Conservation (phyloP, 306 rosid species). For the Ziziphus jujuba region DNA sequence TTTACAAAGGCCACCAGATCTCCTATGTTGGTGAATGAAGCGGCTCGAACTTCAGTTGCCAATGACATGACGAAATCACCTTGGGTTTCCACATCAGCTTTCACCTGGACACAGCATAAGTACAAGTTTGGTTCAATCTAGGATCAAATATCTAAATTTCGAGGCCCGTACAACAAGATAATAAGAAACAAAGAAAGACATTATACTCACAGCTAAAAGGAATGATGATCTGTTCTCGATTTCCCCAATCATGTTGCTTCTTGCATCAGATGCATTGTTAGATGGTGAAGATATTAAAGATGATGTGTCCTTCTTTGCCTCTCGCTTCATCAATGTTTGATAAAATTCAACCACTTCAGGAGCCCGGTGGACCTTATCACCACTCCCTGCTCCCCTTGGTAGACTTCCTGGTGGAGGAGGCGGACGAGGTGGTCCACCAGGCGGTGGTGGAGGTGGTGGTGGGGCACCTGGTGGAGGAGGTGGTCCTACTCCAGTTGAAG, state of each 20-base stretch:
- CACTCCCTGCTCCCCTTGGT: constrained; percentile 57
- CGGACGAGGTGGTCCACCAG: constrained; percentile 83
- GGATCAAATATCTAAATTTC: background rate
- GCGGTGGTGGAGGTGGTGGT: constrained; percentile 46
- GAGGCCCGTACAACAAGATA: constrained; percentile 1
- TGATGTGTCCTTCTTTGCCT: constrained; percentile 86
- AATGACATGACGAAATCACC: constrained; percentile 90
- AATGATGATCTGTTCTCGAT: constrained; percentile 88
- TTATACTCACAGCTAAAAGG: constrained; percentile 82
- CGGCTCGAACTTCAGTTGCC: constrained; percentile 91
- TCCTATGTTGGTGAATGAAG: constrained; percentile 69
- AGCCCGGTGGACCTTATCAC: constrained; percentile 86
- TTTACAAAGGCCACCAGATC: constrained; percentile 89
- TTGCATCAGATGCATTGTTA: constrained; percentile 66
- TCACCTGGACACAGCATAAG: constrained; percentile 46
- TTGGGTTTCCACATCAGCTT: constrained; percentile 96
- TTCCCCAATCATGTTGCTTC: constrained; percentile 97
- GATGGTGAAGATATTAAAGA: constrained; percentile 61
- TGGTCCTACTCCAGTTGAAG: constrained; percentile 50
- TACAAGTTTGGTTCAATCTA: background rate
- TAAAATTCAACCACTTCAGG: constrained; percentile 91
- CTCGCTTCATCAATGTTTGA: constrained; percentile 94
- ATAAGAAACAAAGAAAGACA: constrained; percentile 4
- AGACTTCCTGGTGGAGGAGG: constrained; percentile 93
- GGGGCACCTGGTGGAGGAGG: constrained; percentile 75